phyloP scores from a whole-genome alignment of 129 eudicot genomes.

The Flaveria robusta region DNA sequence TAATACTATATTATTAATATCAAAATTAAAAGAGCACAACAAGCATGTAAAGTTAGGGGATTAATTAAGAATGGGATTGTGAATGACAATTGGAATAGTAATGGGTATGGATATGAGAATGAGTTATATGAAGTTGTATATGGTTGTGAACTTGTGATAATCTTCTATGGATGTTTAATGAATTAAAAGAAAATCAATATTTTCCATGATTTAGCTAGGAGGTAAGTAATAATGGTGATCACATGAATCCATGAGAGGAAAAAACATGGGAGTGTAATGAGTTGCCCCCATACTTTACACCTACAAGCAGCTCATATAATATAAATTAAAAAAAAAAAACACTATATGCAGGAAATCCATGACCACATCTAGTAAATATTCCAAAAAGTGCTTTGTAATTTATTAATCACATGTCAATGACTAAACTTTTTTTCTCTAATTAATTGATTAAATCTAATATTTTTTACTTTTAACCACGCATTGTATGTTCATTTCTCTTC shows the following conservation, averaged over 20 bases:
- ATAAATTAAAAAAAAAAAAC: background rate
- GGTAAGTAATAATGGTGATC: slow-evolving; percentile 57
- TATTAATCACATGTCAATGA: slow-evolving; percentile 30
- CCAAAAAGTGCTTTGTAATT: slow-evolving; percentile 18
- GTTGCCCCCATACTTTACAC: slow-evolving; percentile 49
- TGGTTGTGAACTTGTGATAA: background rate
- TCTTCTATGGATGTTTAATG: background rate
- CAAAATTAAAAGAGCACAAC: no score
- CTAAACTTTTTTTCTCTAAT: background rate
- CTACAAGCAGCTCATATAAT: slow-evolving; percentile 18
- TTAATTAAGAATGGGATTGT: no score
- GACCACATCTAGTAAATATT: slow-evolving; percentile 34
- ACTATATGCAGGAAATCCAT: slow-evolving; percentile 37
- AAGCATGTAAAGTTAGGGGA: no score
- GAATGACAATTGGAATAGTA: no score
- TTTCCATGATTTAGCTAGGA: slow-evolving; percentile 36
- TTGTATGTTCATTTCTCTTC: background rate
- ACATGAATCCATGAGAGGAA: slow-evolving; percentile 56
- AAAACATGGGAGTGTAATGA: slow-evolving; percentile 49
- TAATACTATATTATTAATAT: no score
- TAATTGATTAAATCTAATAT: background rate
- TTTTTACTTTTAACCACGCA: background rate
- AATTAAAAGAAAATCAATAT: background rate
- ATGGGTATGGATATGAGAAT: no score
- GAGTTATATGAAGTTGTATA: background rate